Percentiles rank a stretch among this genome's conserved stretches.
phyloP scores from a whole-genome alignment of 1,284 basidiomycete genomes.

The Vanrija sp. region DNA sequence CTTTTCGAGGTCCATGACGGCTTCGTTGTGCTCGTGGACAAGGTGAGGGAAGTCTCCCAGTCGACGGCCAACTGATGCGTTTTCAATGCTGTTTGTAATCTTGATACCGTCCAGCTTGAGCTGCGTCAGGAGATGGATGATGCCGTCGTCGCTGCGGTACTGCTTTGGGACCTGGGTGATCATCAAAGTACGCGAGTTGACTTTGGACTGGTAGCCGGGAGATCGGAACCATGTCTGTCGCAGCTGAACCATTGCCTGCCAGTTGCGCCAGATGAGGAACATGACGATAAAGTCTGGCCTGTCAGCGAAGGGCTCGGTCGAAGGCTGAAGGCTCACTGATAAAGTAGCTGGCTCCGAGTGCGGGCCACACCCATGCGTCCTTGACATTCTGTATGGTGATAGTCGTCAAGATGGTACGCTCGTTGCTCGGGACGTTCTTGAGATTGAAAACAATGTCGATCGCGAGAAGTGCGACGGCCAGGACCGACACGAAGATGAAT shows the following conservation, averaged over 20 bases:
- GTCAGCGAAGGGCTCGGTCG: constrained; percentile 46
- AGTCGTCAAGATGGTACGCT: constrained; percentile 54
- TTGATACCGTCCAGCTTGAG: constrained; percentile 56
- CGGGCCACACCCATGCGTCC: constrained; percentile 65
- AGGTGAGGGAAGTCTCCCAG: constrained; percentile 48
- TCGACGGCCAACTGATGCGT: constrained; percentile 40
- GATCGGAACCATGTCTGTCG: constrained; percentile 48
- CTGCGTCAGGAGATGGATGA: constrained; percentile 64
- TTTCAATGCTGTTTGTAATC: constrained; percentile 42
- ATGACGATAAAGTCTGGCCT: constrained; percentile 37
- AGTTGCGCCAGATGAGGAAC: constrained; percentile 61
- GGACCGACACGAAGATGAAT: constrained; percentile 63
- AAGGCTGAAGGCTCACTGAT: constrained; percentile 62
- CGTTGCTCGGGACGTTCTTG: constrained; percentile 54
- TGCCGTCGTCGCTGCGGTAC: constrained; percentile 69
- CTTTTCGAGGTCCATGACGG: constrained; percentile 76
- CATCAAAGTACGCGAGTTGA: constrained; percentile 49
- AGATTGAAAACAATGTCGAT: constrained; percentile 61
- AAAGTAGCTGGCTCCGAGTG: constrained; percentile 69
- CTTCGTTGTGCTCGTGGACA: constrained; percentile 71
- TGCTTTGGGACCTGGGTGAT: constrained; percentile 68
- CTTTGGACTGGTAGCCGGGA: constrained; percentile 44
- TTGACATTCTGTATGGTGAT: constrained; percentile 71
- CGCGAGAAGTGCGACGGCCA: constrained; percentile 71
- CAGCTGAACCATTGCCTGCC: constrained; percentile 62